Percentiles rank a stretch among this genome's conserved stretches.
Conservation (phyloP, 176 grass and related monocot species). For the Oryza glaberrima region DNA sequence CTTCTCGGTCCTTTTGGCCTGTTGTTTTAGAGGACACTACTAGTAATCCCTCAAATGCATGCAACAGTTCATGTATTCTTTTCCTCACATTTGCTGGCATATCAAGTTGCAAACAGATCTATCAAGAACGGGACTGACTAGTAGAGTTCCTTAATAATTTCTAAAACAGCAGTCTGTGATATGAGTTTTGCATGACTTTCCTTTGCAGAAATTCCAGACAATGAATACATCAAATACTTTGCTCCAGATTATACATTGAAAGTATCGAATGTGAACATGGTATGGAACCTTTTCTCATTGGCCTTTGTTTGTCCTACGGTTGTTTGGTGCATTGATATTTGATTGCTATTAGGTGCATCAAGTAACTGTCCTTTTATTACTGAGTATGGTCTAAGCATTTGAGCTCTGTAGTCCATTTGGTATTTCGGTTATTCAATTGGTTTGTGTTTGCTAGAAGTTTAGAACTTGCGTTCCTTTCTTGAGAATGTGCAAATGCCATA, state of each 20-base stretch:
- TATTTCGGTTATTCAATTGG: background rate
- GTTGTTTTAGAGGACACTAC: slow-evolving; percentile 4
- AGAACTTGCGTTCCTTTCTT: slow-evolving; percentile 20
- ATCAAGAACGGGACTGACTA: background rate
- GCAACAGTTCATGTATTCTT: background rate
- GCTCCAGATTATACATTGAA: slow-evolving; percentile 89
- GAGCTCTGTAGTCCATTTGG: background rate
- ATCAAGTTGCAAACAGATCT: slow-evolving; percentile 9
- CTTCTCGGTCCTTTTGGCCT: slow-evolving; percentile 15
- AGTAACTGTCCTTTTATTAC: slow-evolving; percentile 5
- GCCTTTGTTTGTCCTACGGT: background rate
- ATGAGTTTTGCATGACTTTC: slow-evolving; percentile 38
- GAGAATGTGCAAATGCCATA: background rate
- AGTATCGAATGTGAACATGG: slow-evolving; percentile 80
- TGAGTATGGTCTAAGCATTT: background rate
- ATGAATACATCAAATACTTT: slow-evolving; percentile 94
- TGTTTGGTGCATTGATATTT: slow-evolving; percentile 1
- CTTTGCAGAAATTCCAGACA: slow-evolving; percentile 88
- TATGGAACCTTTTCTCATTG: slow-evolving; percentile 43
- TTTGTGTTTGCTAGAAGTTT: background rate
- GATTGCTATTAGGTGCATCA: background rate
- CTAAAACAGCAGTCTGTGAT: slow-evolving; percentile 20
- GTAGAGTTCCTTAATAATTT: background rate
- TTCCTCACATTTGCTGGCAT: background rate
- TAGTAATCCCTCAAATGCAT: background rate